These are phyloP conservation scores for Centrapalus pauciflorus DNA, from an alignment of 129 eudicot species.

Conservation along the genomic window DNA sequence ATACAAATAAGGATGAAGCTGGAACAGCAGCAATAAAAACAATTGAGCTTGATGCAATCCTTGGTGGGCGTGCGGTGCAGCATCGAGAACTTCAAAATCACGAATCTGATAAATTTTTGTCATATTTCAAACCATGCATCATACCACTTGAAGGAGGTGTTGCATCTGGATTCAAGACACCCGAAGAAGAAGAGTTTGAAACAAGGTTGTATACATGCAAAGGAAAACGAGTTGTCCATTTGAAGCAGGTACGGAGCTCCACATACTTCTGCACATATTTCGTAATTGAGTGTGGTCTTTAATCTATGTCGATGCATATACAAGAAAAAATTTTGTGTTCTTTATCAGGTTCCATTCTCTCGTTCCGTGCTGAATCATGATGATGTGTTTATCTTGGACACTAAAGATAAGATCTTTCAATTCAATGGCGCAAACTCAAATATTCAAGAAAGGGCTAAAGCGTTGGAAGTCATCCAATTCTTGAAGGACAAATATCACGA, in stretches of 20 bases:
- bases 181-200: slow-evolving; percentile 91
- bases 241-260: slow-evolving; percentile 61
- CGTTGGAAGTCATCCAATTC: slow-evolving; percentile 75
- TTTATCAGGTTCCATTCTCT: slow-evolving; percentile 66
- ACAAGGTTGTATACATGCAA: slow-evolving; percentile 69
- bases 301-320: not conserved
- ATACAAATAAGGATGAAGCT: slow-evolving; percentile 74
- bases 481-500: slow-evolving; percentile 83
- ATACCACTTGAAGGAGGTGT: slow-evolving; percentile 91
- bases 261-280: slow-evolving; percentile 5
- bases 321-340: not conserved
- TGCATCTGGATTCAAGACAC: slow-evolving; percentile 84
- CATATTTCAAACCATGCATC: slow-evolving; percentile 93
- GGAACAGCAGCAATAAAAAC: slow-evolving; percentile 96
- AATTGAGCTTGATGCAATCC: slow-evolving; percentile 87
- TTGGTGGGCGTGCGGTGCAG: slow-evolving; percentile 98
- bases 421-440: slow-evolving; percentile 90
- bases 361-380: slow-evolving; percentile 88
- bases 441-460: slow-evolving; percentile 91
- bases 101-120: slow-evolving; percentile 88
- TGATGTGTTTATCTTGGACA: slow-evolving; percentile 84
- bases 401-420: slow-evolving; percentile 83
- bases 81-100: slow-evolving; percentile 86
- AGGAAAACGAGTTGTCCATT: slow-evolving; percentile 89
- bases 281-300: not conserved